Conservation (phyloP, 2,329 filamentous ascomycete genomes). For the Colletotrichum eleusines region DNA sequence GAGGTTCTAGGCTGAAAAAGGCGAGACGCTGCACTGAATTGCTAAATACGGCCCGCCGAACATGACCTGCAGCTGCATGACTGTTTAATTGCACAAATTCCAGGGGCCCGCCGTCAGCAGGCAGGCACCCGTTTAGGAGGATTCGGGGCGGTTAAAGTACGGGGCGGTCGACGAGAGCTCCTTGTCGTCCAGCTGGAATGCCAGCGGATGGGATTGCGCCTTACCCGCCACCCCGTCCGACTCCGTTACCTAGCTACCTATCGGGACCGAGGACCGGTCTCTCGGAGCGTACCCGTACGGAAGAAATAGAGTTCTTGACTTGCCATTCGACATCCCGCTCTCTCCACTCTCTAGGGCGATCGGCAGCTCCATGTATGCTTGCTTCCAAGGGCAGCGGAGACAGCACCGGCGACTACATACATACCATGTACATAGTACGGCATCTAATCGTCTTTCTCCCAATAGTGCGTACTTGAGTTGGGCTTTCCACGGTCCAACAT, state of each 20-base stretch:
- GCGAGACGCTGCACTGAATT: not conserved
- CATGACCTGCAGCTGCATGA: too few species aligned
- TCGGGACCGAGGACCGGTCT: slow-evolving; percentile 19
- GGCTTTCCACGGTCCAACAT: not conserved
- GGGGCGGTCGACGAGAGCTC: not conserved
- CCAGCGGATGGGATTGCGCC: slow-evolving; percentile 5
- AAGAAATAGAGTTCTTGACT: slow-evolving; percentile 5
- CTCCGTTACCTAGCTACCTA: slow-evolving; percentile 1
- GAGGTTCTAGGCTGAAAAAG: not conserved
- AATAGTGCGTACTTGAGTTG: not conserved
- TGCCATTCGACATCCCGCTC: slow-evolving; percentile 10
- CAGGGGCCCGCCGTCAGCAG: slow-evolving; percentile 5
- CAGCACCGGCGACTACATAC: slow-evolving; percentile 3
- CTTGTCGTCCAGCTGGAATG: too few species aligned
- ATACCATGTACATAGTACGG: not conserved
- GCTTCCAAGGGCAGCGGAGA: not conserved
- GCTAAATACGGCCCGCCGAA: not conserved
- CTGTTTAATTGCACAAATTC: not conserved
- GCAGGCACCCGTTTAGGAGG: slow-evolving; percentile 19
- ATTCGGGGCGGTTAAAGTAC: slow-evolving; percentile 7
- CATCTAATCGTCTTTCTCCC: not conserved
- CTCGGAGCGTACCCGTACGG: slow-evolving; percentile 28
- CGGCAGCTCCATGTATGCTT: not conserved
- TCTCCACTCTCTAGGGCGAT: slow-evolving; percentile 26
- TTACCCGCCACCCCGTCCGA: slow-evolving; percentile 28